A percentile compares a stretch with the other conserved stretches of the same genome.
Conservation (phyloP, 2,329 filamentous ascomycete species). For the Cercospora brassicicola region DNA sequence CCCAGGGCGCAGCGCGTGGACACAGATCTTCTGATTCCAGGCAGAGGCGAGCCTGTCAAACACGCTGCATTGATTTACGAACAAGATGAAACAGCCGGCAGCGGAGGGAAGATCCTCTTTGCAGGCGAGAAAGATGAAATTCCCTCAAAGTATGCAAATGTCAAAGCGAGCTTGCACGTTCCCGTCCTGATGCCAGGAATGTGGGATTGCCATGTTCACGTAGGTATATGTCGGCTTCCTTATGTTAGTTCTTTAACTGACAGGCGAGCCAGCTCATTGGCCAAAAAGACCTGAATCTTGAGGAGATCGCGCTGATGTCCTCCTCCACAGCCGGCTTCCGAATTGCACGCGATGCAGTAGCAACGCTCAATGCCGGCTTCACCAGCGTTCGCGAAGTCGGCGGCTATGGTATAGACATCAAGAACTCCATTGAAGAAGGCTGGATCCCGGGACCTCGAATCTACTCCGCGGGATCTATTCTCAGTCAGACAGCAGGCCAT, state of each 20-base stretch:
- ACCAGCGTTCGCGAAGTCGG: slow-evolving; percentile 55
- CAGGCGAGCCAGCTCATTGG: slow-evolving; percentile 17
- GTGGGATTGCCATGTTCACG: slow-evolving; percentile 53
- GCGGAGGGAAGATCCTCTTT: slow-evolving; percentile 42
- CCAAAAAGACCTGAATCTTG: slow-evolving; percentile 14
- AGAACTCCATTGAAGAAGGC: slow-evolving; percentile 47
- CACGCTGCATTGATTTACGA: slow-evolving; percentile 44
- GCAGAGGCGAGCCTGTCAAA: slow-evolving; percentile 46
- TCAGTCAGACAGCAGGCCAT: slow-evolving; percentile 54
- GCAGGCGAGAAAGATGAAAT: slow-evolving; percentile 38
- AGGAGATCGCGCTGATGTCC: slow-evolving; percentile 22
- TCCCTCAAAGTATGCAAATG: neutral
- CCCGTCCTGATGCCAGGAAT: slow-evolving; percentile 54
- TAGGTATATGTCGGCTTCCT: slow-evolving; percentile 37
- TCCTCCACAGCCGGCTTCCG: slow-evolving; percentile 45
- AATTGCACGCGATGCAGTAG: slow-evolving; percentile 44
- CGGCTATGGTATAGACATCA: slow-evolving; percentile 50
- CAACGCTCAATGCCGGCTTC: slow-evolving; percentile 51
- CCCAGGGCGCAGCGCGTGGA: slow-evolving; percentile 10
- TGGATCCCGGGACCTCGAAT: slow-evolving; percentile 51
- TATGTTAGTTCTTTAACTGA: slow-evolving; percentile 25
- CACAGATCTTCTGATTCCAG: slow-evolving; percentile 50
- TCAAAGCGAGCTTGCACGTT: slow-evolving; percentile 33
- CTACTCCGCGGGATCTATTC: slow-evolving; percentile 49
- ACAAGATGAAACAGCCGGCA: slow-evolving; percentile 26